These are phyloP conservation scores for Aspergillus ustus DNA, from an alignment of 2,329 filamentous ascomycete species.

Conservation along the genomic window DNA sequence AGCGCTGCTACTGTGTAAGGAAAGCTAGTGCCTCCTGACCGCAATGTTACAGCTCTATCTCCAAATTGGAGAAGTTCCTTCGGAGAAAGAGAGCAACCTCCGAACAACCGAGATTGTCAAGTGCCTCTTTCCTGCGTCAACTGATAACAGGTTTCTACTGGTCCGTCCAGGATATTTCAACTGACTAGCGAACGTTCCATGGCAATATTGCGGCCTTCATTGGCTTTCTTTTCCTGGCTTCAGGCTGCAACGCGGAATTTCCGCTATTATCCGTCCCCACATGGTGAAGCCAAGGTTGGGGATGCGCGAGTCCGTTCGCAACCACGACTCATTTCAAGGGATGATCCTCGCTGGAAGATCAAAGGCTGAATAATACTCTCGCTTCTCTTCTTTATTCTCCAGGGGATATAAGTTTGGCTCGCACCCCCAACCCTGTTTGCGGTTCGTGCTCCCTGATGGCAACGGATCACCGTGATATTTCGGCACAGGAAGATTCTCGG, in stretches of 20 bases:
- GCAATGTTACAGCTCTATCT: not conserved
- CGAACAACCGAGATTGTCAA: not conserved
- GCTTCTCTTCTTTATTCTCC: not conserved
- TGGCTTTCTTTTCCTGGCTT: not conserved
- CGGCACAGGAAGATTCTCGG: constrained; percentile 8
- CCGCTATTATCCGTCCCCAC: constrained; percentile 3
- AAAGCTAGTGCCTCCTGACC: not conserved
- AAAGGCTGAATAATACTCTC: constrained; percentile 13
- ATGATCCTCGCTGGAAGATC: constrained; percentile 10
- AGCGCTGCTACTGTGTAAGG: not conserved
- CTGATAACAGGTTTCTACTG: not conserved
- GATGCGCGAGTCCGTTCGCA: constrained; percentile 3
- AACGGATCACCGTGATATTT: not conserved
- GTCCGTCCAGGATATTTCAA: not conserved
- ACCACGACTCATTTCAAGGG: constrained; percentile 1
- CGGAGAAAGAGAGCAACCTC: not conserved
- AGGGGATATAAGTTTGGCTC: not conserved
- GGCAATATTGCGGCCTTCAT: not conserved
- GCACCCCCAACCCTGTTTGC: not conserved
- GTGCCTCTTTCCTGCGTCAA: not conserved
- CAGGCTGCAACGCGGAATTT: constrained; percentile 7
- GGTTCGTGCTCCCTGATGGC: not conserved
- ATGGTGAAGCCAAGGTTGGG: constrained; percentile 3
- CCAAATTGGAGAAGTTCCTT: not conserved
- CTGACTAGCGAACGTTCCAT: not conserved